Base-by-base conservation (phyloP, 306 rosid genomes). In the Cicer bijugum region DNA sequence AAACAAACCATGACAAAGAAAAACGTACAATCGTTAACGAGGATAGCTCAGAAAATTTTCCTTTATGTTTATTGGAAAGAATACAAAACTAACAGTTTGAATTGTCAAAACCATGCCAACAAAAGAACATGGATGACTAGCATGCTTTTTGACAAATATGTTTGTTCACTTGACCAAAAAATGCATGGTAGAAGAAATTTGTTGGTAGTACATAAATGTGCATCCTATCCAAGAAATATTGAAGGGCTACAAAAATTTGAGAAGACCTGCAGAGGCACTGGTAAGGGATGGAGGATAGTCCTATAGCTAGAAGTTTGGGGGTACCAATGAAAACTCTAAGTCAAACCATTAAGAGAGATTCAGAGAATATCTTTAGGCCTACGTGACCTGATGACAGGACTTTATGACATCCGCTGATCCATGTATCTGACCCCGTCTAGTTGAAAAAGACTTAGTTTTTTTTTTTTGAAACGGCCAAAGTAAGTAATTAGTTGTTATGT, bases 151-250 rank as follows among this genome's bases (percentile, higher is more conserved):
- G 11, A 60, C 44, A 35, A 59, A 33, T 12, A 60, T 35, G 66
- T 60, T 12, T 12, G 19, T 35, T 38, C 10, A n/a, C 12, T 60
- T n/a, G 66, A 60, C 45, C 66, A 59, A n/a, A 60, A 8, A n/a
- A 12, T 35, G 66, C 66, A 60, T 60, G 44, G 40, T 58, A 58
- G 42, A 58, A 12, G 16, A 28, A 6, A 28, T 58, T 58, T 61
- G 67, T 61, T 61, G 67, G 67, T 61, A 12, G 45, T 35, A 35
- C 46, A 61, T 35, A 39, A 39, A 39, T 39, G 50, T 63, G 48
- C 69, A 39, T 15, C 69, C 45, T 5, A 61, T 37, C 67, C 46
- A 7, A 61, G 45, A 61, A 4, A 39, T 15, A 15, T 39, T 63
- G 33, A 63, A 63, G 67, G 48, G 68, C 7, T 63, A 4, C 28